Conservation (phyloP, 208 protist species). For the Porcisia hertigi region DNA sequence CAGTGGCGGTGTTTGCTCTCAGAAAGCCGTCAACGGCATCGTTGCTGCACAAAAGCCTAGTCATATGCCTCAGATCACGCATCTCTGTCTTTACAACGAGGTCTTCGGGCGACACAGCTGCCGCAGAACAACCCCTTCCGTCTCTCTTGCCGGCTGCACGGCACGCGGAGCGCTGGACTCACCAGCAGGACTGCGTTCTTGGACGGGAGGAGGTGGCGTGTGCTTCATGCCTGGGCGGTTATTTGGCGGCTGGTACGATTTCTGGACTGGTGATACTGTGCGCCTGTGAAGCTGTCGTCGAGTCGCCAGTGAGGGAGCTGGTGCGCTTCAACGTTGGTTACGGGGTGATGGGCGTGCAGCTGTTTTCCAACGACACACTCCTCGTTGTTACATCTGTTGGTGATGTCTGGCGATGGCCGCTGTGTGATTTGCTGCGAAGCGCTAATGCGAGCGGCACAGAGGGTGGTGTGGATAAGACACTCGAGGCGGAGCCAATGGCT, state of each 20-base stretch:
- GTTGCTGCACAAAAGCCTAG: not conserved
- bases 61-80: not conserved
- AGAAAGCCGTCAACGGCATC: not conserved
- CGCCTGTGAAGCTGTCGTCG: slow-evolving; percentile 30
- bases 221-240: slow-evolving; percentile 51
- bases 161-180: slow-evolving; percentile 9
- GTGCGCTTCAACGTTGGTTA: slow-evolving; percentile 87
- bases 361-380: slow-evolving; percentile 57
- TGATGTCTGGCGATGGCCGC: slow-evolving; percentile 85
- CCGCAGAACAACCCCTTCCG: not conserved
- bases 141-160: not conserved
- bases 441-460: not conserved
- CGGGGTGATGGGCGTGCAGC: slow-evolving; percentile 65
- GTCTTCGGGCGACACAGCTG: not conserved
- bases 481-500: slow-evolving; percentile 24
- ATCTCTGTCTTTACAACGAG: slow-evolving; percentile 37
- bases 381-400: slow-evolving; percentile 74
- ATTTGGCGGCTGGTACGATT: slow-evolving; percentile 63
- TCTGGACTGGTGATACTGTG: slow-evolving; percentile 78
- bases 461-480: slow-evolving; percentile 13
- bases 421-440: slow-evolving; percentile 52
- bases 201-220: slow-evolving; percentile 41
- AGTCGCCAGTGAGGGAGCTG: slow-evolving; percentile 42
- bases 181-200: slow-evolving; percentile 15
- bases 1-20: slow-evolving; percentile 38